These are phyloP conservation scores for Saccharomyces hybrid DNA, from an alignment of 1,139 yeast species.

Conservation along the genomic window DNA sequence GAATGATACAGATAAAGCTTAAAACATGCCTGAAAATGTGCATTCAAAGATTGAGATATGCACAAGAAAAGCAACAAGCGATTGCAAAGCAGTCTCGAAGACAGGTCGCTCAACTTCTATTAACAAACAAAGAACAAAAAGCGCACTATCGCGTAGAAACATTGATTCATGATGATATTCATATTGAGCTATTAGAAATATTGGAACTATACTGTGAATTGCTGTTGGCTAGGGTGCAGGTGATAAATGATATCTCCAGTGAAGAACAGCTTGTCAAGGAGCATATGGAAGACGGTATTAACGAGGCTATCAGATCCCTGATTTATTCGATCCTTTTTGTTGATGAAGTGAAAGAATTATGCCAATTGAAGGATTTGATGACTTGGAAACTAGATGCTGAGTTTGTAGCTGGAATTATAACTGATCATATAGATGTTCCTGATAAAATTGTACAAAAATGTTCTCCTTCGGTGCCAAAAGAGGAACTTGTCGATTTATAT, in stretches of 20 bases:
- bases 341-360: slow-evolving; percentile 67
- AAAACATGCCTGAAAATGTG: slow-evolving; percentile 76
- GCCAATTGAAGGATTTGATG: slow-evolving; percentile 53
- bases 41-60: slow-evolving; percentile 65
- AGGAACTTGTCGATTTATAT: slow-evolving; percentile 59
- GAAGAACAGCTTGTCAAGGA: slow-evolving; percentile 24
- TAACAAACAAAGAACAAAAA: slow-evolving; percentile 68
- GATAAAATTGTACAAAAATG: slow-evolving; percentile 58
- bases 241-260: slow-evolving; percentile 36
- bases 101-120: slow-evolving; percentile 59
- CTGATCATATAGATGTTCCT: slow-evolving; percentile 53
- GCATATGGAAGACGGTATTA: slow-evolving; percentile 30
- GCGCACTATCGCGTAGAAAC: slow-evolving; percentile 83
- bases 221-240: slow-evolving; percentile 62
- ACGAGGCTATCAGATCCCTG: slow-evolving; percentile 68
- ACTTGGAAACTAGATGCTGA: slow-evolving; percentile 56
- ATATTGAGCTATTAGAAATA: slow-evolving; percentile 71
- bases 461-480: slow-evolving; percentile 58
- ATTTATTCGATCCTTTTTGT: slow-evolving; percentile 61
- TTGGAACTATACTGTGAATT: slow-evolving; percentile 81
- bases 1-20: slow-evolving; percentile 35
- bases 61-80: slow-evolving; percentile 78
- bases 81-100: slow-evolving; percentile 75
- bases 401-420: slow-evolving; percentile 56
- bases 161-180: slow-evolving; percentile 75